These are phyloP conservation scores for Fragosphaeria purpurea DNA, from an alignment of 2,329 filamentous ascomycete genomes.

Conservation along the genomic window DNA sequence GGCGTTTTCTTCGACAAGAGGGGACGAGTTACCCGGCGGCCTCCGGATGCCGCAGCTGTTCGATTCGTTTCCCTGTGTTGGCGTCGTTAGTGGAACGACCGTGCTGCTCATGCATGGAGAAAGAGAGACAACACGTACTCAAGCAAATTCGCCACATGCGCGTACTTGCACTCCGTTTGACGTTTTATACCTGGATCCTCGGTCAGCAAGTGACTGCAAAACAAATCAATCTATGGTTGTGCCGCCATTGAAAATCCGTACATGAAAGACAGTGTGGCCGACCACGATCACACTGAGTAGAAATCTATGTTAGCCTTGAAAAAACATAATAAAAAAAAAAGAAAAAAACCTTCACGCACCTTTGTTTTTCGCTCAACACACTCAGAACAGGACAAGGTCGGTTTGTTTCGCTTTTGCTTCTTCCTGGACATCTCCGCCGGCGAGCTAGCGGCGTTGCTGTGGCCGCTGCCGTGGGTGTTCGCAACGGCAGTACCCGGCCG, in stretches of 20 bases:
- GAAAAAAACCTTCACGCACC: constrained; percentile 32
- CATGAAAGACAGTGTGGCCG: constrained; percentile 59
- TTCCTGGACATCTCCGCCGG: constrained; percentile 40
- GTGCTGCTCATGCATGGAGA: neutral
- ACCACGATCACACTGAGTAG: constrained; percentile 58
- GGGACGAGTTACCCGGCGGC: constrained; percentile 46
- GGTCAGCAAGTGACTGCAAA: neutral
- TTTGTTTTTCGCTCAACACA: constrained; percentile 79
- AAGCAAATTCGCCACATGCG: constrained; percentile 64
- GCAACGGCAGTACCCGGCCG: neutral
- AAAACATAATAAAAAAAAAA: too few species aligned
- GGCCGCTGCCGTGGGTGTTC: neutral
- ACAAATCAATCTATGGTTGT: neutral
- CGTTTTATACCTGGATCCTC: constrained; percentile 46
- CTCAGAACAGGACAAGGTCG: constrained; percentile 67
- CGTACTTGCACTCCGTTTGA: constrained; percentile 66
- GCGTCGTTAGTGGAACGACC: neutral
- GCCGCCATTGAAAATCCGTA: constrained; percentile 23
- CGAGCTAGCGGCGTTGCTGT: constrained; percentile 13
- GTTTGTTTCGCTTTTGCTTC: constrained; percentile 79
- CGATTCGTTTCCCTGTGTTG: constrained; percentile 46
- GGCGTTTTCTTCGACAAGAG: constrained; percentile 39
- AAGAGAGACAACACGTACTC: constrained; percentile 42
- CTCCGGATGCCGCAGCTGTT: constrained; percentile 33
- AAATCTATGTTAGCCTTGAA: too few species aligned